A percentile compares a stretch with the other conserved stretches of the same genome.
Conservation (phyloP, 2,329 filamentous ascomycete species). For the Cercospora janseana region DNA sequence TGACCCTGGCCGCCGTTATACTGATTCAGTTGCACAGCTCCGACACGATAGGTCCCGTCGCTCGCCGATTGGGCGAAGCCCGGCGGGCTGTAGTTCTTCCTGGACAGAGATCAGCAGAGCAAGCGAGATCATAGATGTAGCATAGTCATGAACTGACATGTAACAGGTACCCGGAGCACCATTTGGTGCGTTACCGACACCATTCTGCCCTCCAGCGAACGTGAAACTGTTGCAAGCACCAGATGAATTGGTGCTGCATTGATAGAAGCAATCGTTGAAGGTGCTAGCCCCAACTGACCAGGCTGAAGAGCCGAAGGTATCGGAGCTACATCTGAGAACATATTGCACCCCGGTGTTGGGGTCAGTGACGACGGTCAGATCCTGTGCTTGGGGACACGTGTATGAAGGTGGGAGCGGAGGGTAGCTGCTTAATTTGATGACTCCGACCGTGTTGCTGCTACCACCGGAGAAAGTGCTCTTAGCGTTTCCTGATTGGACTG, state of each 20-base stretch:
- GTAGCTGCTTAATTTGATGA: conserved; percentile 2
- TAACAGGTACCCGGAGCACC: conserved; percentile 3
- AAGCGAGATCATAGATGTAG: neutral
- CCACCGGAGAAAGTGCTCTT: neutral
- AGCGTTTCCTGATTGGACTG: neutral
- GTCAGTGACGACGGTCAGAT: conserved; percentile 2
- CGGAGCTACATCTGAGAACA: conserved; percentile 3
- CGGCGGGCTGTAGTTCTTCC: too few species aligned
- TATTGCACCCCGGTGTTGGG: conserved; percentile 10
- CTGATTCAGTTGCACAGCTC: too few species aligned
- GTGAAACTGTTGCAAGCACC: conserved; percentile 13
- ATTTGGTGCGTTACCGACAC: neutral
- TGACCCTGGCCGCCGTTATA: too few species aligned
- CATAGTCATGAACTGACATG: neutral
- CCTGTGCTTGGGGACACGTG: conserved; percentile 7
- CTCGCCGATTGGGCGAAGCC: too few species aligned
- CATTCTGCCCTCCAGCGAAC: neutral
- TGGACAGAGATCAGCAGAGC: neutral
- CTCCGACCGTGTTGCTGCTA: neutral
- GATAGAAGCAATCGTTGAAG: conserved; percentile 13
- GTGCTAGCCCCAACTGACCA: neutral
- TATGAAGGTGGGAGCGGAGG: conserved; percentile 9
- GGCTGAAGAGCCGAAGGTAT: neutral
- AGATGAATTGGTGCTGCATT: neutral
- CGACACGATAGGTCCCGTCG: too few species aligned